Percentiles rank a stretch among this genome's conserved stretches.
Conservation (phyloP, 2,329 filamentous ascomycete species). For the Colletotrichum musae region DNA sequence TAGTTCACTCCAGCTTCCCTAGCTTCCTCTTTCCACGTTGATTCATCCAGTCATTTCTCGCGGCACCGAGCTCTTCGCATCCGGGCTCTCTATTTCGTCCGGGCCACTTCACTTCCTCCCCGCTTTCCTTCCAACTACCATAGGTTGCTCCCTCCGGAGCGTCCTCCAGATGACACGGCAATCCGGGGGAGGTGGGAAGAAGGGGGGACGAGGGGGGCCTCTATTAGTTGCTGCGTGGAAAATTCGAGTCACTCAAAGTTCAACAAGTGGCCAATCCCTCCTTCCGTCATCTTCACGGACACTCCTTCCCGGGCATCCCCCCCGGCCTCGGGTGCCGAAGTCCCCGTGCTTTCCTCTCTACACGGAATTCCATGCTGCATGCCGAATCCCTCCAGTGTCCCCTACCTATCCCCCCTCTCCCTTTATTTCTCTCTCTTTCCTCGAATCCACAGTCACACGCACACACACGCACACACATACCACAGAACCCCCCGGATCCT, state of each 20-base stretch:
- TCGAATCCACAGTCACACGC: too few relatives aligned
- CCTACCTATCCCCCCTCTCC: too few relatives aligned
- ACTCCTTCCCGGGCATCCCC: too few relatives aligned
- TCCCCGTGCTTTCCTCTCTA: too few relatives aligned
- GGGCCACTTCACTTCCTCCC: neutral
- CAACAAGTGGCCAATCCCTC: slow-evolving; percentile 23
- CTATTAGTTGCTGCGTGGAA: too few relatives aligned
- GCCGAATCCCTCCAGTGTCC: too few relatives aligned
- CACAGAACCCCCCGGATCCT: too few relatives aligned
- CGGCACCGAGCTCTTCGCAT: neutral
- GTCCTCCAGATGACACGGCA: slow-evolving; percentile 26
- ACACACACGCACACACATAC: too few relatives aligned
- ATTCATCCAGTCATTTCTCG: neutral
- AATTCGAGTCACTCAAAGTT: neutral
- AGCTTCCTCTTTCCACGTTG: too few relatives aligned
- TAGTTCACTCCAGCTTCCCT: neutral
- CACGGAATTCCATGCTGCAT: too few relatives aligned
- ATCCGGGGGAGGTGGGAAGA: neutral
- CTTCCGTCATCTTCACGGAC: neutral
- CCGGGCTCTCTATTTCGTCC: slow-evolving; percentile 6
- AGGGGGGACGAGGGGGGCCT: neutral
- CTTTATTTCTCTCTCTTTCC: too few relatives aligned
- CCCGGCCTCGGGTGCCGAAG: too few relatives aligned
- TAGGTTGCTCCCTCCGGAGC: neutral
- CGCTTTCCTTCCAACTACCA: neutral